Percentiles rank a stretch among this genome's conserved stretches.
phyloP scores from a whole-genome alignment of 306 rosid genomes.

The Spatholobus suberectus region DNA sequence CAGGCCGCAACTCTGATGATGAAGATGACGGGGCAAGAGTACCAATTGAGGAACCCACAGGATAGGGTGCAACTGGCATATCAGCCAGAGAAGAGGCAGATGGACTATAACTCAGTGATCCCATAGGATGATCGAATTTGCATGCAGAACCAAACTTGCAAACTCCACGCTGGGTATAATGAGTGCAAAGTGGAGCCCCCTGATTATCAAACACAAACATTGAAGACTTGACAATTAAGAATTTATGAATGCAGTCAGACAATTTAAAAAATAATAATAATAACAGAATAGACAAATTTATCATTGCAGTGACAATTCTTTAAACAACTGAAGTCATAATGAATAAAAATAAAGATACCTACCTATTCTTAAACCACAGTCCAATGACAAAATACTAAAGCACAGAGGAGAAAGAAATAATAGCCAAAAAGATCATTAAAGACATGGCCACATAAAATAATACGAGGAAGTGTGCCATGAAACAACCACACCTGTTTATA shows the following conservation, averaged over 20 bases:
- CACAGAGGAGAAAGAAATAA: neutral
- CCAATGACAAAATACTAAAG: slow-evolving; percentile 6
- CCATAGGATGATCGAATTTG: slow-evolving; percentile 92
- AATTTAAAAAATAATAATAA: neutral
- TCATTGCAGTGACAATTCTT: slow-evolving; percentile 19
- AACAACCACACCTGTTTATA: neutral
- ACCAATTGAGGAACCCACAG: slow-evolving; percentile 88
- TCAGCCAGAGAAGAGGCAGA: slow-evolving; percentile 91
- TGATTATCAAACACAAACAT: slow-evolving; percentile 55
- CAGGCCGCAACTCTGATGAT: slow-evolving; percentile 90
- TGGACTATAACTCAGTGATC: slow-evolving; percentile 89
- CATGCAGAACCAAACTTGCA: slow-evolving; percentile 93
- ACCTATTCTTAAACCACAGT: slow-evolving; percentile 22
- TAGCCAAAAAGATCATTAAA: slow-evolving; percentile 25
- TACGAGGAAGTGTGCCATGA: slow-evolving; percentile 1
- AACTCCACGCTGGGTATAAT: slow-evolving; percentile 85
- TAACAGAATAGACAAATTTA: slow-evolving; percentile 27
- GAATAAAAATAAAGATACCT: slow-evolving; percentile 9
- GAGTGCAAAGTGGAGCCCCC: slow-evolving; percentile 94
- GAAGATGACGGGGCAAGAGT: slow-evolving; percentile 90
- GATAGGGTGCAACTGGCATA: slow-evolving; percentile 95
- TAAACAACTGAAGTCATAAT: slow-evolving; percentile 4
- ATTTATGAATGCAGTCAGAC: slow-evolving; percentile 19
- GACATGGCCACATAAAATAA: slow-evolving; percentile 25
- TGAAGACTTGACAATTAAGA: slow-evolving; percentile 30